These are phyloP conservation scores for Colletotrichum destructivum DNA, from an alignment of 2,329 filamentous ascomycete genomes.

Conservation along the genomic window DNA sequence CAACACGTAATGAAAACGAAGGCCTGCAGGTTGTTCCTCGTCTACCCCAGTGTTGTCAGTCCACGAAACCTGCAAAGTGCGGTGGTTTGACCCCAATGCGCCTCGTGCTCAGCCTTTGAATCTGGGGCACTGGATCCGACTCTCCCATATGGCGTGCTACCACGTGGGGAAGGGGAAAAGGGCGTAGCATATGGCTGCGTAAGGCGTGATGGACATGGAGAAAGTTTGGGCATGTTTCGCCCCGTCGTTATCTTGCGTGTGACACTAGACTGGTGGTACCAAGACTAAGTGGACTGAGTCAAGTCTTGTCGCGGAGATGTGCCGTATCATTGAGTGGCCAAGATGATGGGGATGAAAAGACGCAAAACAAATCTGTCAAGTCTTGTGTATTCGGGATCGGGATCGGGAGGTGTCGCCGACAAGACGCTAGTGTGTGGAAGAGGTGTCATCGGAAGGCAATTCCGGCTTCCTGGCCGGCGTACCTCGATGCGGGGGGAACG, in stretches of 20 bases:
- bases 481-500: conserved; percentile 13
- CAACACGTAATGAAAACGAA: conserved; percentile 14
- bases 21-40: not conserved
- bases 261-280: conserved; percentile 5
- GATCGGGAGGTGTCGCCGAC: conserved; percentile 12
- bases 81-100: not conserved
- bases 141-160: not conserved
- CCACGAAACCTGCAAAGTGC: not conserved
- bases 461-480: conserved; percentile 20
- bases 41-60: not conserved
- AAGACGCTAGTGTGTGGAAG: not conserved
- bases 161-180: not conserved
- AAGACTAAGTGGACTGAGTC: conserved; percentile 18
- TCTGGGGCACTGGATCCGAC: not conserved
- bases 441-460: conserved; percentile 18
- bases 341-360: conserved; percentile 15
- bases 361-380: not conserved
- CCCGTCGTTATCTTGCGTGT: conserved; percentile 11
- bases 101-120: not conserved
- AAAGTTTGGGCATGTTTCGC: conserved; percentile 6
- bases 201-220: conserved; percentile 4
- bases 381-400: conserved; percentile 32
- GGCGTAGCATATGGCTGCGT: not conserved
- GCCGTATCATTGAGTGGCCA: not conserved
- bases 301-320: conserved; percentile 4